These are phyloP conservation scores for Fusarium staphyleae DNA, from an alignment of 2,329 filamentous ascomycete species.

Conservation along the genomic window DNA sequence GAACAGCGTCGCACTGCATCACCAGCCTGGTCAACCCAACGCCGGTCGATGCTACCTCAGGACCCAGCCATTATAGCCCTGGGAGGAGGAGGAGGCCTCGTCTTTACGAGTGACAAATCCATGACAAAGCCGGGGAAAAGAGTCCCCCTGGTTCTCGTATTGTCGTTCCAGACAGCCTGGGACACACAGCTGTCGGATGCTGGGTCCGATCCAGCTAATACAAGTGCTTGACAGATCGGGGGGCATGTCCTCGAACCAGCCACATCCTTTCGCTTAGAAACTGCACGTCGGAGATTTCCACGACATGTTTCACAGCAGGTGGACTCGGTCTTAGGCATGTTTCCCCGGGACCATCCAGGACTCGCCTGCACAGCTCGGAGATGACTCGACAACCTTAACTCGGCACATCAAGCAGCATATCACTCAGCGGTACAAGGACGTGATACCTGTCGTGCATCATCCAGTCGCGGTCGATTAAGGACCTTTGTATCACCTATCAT, in stretches of 20 bases:
- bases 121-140: constrained; percentile 37
- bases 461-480: background rate
- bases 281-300: constrained; percentile 42
- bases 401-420: constrained; percentile 8
- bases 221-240: constrained; percentile 34
- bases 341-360: constrained; percentile 17
- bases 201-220: constrained; percentile 18
- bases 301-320: constrained; percentile 24
- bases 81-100: constrained; percentile 23
- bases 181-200: too few species aligned
- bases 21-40: constrained; percentile 28
- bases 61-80: constrained; percentile 31
- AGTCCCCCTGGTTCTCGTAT: constrained; percentile 15
- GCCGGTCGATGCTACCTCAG: constrained; percentile 36
- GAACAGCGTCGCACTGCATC: constrained; percentile 39
- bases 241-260: constrained; percentile 14
- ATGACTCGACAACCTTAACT: constrained; percentile 21
- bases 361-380: constrained; percentile 12
- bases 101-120: constrained; percentile 34
- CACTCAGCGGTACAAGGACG: constrained; percentile 17
- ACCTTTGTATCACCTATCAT: constrained; percentile 18
- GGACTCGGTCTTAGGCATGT: constrained; percentile 18
- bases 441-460: constrained; percentile 24
- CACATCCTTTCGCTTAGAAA: constrained; percentile 33
- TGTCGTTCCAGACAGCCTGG: constrained; percentile 15